Percentiles rank a stretch among this genome's conserved stretches.
Conservation (phyloP, 176 grass and related monocot species). For the Carex littledalei region DNA sequence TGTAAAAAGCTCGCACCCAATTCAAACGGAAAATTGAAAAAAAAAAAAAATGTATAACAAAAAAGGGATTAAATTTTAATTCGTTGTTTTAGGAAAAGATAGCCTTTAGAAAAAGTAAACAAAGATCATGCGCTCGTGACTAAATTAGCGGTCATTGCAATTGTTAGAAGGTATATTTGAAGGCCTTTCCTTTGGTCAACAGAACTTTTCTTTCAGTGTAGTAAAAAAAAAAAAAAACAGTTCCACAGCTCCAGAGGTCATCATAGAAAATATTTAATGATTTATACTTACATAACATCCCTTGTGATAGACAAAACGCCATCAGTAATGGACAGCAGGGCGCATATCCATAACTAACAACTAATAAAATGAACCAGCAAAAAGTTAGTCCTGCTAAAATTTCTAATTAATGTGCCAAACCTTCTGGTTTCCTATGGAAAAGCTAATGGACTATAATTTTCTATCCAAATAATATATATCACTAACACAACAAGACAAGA, state of each 20-base stretch:
- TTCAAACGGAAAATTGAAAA: neutral
- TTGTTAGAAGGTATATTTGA: neutral
- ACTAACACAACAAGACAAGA: neutral
- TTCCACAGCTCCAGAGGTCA: neutral
- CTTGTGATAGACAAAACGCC: no score
- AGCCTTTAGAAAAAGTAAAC: neutral
- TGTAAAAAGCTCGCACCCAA: neutral
- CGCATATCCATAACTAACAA: neutral
- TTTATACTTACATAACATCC: neutral
- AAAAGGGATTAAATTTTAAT: neutral
- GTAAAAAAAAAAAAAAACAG: neutral
- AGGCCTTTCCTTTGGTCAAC: neutral
- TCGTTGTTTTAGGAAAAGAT: neutral
- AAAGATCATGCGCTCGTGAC: neutral
- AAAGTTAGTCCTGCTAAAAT: neutral
- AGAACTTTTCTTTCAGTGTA: neutral
- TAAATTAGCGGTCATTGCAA: neutral
- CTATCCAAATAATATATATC: slow-evolving; percentile 20
- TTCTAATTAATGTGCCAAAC: neutral
- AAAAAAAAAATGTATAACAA: neutral
- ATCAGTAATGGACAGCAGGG: neutral
- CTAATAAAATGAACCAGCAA: neutral
- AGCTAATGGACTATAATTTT: neutral
- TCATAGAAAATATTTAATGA: neutral
- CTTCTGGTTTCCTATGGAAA: neutral